Evolutionary conservation across 1,284 basidiomycete species (phyloP), one percentile per base, ranked within the genome.

Genomic region (Marasmius sp.): DNA sequence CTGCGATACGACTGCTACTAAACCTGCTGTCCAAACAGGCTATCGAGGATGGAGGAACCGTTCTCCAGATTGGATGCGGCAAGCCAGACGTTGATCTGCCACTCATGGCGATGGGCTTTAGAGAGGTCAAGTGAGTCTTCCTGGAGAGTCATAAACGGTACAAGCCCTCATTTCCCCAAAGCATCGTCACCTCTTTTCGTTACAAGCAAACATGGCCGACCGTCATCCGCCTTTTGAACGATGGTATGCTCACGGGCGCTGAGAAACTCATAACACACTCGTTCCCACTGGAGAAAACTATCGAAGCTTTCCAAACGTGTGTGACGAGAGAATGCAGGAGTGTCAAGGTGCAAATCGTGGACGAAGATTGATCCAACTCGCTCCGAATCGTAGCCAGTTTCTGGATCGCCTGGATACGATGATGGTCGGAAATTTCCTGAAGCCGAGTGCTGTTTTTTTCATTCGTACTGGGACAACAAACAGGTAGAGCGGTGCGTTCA

Each of bases 191-290:
- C 11, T 58, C 56, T 38, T 62, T 62, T 33, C 67, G 68, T 16
- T 70, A 70, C 39, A 65, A 69, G 14, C 68, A 69, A 7, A 70
- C 65, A 36, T 84, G 83, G 72, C 82, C 83, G 16, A 79, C 79
- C 64, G 82, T 83, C 7, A 79, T 85, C 62, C 74, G 83, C 16
- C 75, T 86, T 33, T 77, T 86, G 39, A 55, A 61, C 47, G 72
- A 77, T 11, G 76, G 73, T 6, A 78, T 82, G 14, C 71, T 83
- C 50, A 78, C 83, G 67, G 72, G 83, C 68, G 72, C 85, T 63
- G 81, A 83, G 67, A 80, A 81, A 48, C 72, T 86, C n/a, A 84
- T 86, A 27, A 85, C 84, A 11, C 81, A 83, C 61, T 74, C 82
- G 38, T 85, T 84, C 70, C 68, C 77, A 6, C 70, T 86, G n/a